phyloP scores from a whole-genome alignment of 2,329 filamentous ascomycete species.

The Trichoderma gracile region DNA sequence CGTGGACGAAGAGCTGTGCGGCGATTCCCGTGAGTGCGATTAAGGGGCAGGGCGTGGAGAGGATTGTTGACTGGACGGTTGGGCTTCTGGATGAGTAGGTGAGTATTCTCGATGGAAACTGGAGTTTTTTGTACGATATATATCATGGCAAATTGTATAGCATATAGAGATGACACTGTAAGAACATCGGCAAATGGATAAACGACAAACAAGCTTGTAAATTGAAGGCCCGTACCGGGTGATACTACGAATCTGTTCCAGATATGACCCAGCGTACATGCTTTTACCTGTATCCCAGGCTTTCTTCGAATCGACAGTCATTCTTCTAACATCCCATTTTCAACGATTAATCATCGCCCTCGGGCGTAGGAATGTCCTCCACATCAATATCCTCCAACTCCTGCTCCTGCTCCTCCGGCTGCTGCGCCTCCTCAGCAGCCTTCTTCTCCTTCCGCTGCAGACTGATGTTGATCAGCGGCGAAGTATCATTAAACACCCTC shows the following conservation, averaged over 20 bases:
- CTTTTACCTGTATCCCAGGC: not conserved
- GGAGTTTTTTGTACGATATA: not conserved
- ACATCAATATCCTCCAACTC: slow-evolving; percentile 37
- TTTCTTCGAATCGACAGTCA: not conserved
- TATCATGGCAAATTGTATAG: not conserved
- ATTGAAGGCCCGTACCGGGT: slow-evolving; percentile 24
- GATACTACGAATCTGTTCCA: slow-evolving; percentile 5
- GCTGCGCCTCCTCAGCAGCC: slow-evolving; percentile 35
- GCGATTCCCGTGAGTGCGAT: slow-evolving; percentile 90
- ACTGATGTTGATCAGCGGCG: slow-evolving; percentile 73
- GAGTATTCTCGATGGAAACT: not conserved
- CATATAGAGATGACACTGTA: not conserved
- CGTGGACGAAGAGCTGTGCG: slow-evolving; percentile 62
- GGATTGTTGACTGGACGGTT: slow-evolving; percentile 71
- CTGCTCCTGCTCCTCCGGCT: slow-evolving; percentile 29
- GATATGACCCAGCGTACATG: not conserved
- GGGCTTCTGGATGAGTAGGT: slow-evolving; percentile 59
- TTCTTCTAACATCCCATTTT: not conserved
- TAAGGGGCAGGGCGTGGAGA: slow-evolving; percentile 76
- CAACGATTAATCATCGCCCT: slow-evolving; percentile 29
- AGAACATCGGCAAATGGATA: not conserved
- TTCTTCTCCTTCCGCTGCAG: slow-evolving; percentile 49
- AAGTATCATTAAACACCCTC: slow-evolving; percentile 85
- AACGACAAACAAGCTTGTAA: slow-evolving; percentile 27
- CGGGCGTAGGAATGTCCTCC: slow-evolving; percentile 43